These are phyloP conservation scores for Telopea speciosissima DNA, from an alignment of 177 flowering plant genomes.

Conservation along the genomic window DNA sequence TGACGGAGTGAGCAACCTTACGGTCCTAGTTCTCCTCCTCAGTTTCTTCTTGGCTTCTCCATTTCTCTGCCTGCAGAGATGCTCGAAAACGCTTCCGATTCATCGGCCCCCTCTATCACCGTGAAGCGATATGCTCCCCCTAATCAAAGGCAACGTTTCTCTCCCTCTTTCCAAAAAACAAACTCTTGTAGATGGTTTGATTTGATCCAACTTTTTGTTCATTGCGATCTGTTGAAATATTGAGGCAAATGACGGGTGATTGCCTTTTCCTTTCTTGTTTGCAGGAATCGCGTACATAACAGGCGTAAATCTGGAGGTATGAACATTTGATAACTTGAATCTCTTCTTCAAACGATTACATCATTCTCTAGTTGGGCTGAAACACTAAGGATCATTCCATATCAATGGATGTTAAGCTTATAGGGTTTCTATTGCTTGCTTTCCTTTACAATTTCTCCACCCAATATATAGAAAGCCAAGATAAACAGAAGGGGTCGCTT, in stretches of 20 bases:
- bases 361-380: not conserved
- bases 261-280: not conserved
- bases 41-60: too few species aligned
- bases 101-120: slow-evolving; percentile 15
- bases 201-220: not conserved
- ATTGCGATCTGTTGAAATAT: not conserved
- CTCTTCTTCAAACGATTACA: not conserved
- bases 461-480: too few species aligned
- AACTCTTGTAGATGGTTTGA: too few species aligned
- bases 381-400: not conserved
- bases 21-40: too few species aligned
- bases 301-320: slow-evolving; percentile 62
- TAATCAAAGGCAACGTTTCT: slow-evolving; percentile 41
- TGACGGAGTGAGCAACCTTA: too few species aligned
- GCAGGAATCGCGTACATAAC: slow-evolving; percentile 49
- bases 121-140: slow-evolving; percentile 68
- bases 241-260: not conserved
- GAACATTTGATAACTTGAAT: not conserved
- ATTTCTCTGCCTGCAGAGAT: slow-evolving; percentile 11
- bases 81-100: slow-evolving; percentile 35
- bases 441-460: too few species aligned
- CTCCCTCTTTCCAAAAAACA: not conserved
- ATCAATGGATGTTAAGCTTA: not conserved
- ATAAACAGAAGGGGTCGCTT: too few species aligned
- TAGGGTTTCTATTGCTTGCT: not conserved